A percentile compares a stretch with the other conserved stretches of the same genome.
Conservation (phyloP, 306 rosid genomes). For the Ochetophila trinervis region DNA sequence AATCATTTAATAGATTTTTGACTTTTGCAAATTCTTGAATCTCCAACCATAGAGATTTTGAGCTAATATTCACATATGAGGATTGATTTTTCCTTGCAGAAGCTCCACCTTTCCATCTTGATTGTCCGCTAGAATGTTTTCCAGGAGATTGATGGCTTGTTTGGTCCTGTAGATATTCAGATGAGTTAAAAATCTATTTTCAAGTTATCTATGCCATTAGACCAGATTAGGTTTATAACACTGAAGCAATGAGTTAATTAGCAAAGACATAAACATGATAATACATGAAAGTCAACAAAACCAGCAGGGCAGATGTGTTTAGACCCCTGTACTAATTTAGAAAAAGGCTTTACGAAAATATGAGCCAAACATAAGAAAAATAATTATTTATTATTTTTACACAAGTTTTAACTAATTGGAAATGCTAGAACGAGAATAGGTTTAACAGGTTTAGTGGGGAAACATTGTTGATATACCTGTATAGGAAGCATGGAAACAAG, state of each 20-base stretch:
- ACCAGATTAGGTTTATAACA: too few relatives aligned
- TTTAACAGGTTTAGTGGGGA: not conserved
- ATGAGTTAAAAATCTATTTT: conserved; percentile 6
- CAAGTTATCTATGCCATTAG: too few relatives aligned
- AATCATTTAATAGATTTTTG: too few relatives aligned
- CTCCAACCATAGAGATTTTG: conserved; percentile 80
- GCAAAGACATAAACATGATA: too few relatives aligned
- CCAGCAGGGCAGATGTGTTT: too few relatives aligned
- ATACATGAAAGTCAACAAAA: not conserved
- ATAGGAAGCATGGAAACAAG: conserved; percentile 63
- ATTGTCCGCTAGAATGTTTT: conserved; percentile 69
- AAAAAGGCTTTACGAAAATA: too few relatives aligned
- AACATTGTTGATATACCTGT: conserved; percentile 40
- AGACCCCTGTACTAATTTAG: too few relatives aligned
- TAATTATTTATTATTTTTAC: too few relatives aligned
- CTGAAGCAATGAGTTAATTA: too few relatives aligned
- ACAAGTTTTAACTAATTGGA: too few relatives aligned
- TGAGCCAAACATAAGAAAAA: too few relatives aligned
- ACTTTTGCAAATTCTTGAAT: conserved; percentile 71
- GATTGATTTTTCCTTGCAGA: conserved; percentile 58
- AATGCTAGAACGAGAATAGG: not conserved
- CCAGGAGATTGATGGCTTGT: conserved; percentile 58
- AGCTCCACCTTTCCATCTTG: conserved; percentile 67
- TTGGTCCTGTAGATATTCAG: conserved; percentile 57
- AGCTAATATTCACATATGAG: conserved; percentile 59